A percentile compares a stretch with the other conserved stretches of the same genome.
phyloP scores from a whole-genome alignment of 1,139 yeast species.

The Blastobotrys ciferrii region DNA sequence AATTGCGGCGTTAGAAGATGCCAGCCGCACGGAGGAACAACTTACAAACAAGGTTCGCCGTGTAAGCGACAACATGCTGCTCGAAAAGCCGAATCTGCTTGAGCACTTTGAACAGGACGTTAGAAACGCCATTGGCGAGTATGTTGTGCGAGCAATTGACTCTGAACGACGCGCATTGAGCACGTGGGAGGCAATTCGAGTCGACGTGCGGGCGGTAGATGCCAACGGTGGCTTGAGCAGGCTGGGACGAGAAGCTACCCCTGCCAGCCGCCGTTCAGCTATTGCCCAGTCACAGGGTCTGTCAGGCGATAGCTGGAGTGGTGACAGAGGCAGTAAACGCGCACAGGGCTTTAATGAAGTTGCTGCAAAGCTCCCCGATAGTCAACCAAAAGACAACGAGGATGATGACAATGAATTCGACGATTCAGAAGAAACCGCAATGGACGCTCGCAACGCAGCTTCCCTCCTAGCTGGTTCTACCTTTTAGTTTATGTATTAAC shows the following conservation, averaged over 20 bases:
- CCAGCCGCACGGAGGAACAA: slow-evolving; percentile 74
- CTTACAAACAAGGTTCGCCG: slow-evolving; percentile 72
- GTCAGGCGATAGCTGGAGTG: slow-evolving; percentile 62
- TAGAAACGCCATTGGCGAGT: slow-evolving; percentile 53
- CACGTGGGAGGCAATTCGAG: slow-evolving; percentile 69
- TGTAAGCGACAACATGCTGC: slow-evolving; percentile 80
- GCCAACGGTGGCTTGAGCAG: slow-evolving; percentile 78
- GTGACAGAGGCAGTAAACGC: slow-evolving; percentile 41
- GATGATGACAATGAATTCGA: slow-evolving; percentile 34
- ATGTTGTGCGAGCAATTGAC: slow-evolving; percentile 72
- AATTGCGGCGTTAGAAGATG: slow-evolving; percentile 70
- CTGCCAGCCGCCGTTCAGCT: slow-evolving; percentile 30
- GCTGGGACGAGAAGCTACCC: slow-evolving; percentile 68
- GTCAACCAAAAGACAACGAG: slow-evolving; percentile 23
- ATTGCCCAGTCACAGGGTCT: slow-evolving; percentile 47
- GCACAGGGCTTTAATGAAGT: slow-evolving; percentile 34
- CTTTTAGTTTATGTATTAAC: slow-evolving; percentile 42
- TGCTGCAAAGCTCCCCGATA: slow-evolving; percentile 2
- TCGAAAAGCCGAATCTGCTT: slow-evolving; percentile 62
- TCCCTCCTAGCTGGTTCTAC: slow-evolving; percentile 72
- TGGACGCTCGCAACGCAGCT: slow-evolving; percentile 85
- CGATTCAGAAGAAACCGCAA: slow-evolving; percentile 37
- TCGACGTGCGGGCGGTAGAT: slow-evolving; percentile 76
- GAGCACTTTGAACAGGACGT: slow-evolving; percentile 57
- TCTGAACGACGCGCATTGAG: slow-evolving; percentile 80